Evolutionary conservation across 352 stramenopile species (phyloP).

Genomic region (Phytophthora pini): DNA sequence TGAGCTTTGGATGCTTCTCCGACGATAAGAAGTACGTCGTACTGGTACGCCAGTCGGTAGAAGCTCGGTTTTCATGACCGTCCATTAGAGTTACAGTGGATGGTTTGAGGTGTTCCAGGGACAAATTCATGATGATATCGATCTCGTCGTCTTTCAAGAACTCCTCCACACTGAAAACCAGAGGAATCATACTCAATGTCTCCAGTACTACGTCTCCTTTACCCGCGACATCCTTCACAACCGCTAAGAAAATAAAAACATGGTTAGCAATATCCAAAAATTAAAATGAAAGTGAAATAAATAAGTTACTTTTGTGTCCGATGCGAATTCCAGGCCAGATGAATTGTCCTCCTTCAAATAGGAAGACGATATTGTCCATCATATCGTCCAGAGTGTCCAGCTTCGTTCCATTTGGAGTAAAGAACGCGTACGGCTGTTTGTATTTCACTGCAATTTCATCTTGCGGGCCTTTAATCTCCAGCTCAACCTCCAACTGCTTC

Average conservation of each 20-base stretch:
- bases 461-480: conserved; percentile 39
- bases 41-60: conserved; percentile 82
- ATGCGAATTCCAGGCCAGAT: conserved; percentile 77
- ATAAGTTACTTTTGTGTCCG: conserved; percentile 63
- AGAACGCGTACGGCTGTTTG: conserved; percentile 78
- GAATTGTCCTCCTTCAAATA: conserved; percentile 85
- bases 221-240: conserved; percentile 55
- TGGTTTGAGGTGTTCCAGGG: conserved; percentile 63
- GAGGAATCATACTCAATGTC: conserved; percentile 67
- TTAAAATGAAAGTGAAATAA: not conserved
- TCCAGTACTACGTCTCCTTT: conserved; percentile 62
- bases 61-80: conserved; percentile 67
- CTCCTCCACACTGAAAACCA: conserved; percentile 79
- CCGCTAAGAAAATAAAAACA: conserved; percentile 22
- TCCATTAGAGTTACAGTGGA: conserved; percentile 72
- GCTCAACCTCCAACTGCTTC: conserved; percentile 44
- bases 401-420: conserved; percentile 57
- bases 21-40: conserved; percentile 81
- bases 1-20: conserved; percentile 43
- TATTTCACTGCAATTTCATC: conserved; percentile 49
- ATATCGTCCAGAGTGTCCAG: conserved; percentile 52
- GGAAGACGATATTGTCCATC: conserved; percentile 55
- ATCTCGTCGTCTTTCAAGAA: conserved; percentile 87
- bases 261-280: no score
- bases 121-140: conserved; percentile 77